A percentile compares a stretch with the other conserved stretches of the same genome.
Evolutionary conservation across 305 asterid species (phyloP).

Genomic region (Solanum hybrid): DNA sequence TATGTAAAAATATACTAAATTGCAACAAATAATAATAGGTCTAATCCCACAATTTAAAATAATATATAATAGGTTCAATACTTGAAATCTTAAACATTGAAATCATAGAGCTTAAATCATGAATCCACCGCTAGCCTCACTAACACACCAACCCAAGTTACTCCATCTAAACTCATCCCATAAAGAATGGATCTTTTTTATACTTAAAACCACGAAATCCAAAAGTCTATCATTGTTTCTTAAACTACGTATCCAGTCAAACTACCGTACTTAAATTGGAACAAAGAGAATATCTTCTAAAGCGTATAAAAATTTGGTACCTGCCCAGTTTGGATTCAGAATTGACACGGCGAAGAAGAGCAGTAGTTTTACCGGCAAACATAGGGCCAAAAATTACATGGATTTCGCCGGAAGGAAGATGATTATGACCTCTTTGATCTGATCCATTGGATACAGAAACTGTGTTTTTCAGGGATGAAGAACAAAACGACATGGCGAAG

Average conservation of each 20-base stretch:
- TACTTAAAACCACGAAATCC: neutral
- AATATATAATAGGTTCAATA: neutral
- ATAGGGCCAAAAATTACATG: conserved; percentile 84
- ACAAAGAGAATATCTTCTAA: neutral
- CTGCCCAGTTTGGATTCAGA: conserved; percentile 57
- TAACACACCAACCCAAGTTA: neutral
- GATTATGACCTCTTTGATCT: neutral
- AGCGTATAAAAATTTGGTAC: conserved; percentile 10
- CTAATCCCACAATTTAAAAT: neutral
- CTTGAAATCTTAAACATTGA: neutral
- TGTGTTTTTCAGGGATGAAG: neutral
- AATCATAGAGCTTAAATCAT: neutral
- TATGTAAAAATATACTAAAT: neutral
- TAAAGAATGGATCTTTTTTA: too few relatives aligned
- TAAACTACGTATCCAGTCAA: neutral
- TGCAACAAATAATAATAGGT: neutral
- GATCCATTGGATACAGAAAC: neutral
- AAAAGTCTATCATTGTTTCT: too few relatives aligned
- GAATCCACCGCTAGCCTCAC: neutral
- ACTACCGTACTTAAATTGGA: neutral
- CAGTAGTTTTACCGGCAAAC: conserved; percentile 91
- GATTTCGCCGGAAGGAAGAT: conserved; percentile 36
- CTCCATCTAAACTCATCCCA: neutral
- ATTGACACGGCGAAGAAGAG: conserved; percentile 74
- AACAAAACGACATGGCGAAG: neutral